Percentiles rank a stretch among this genome's conserved stretches.
These are phyloP conservation scores for Orbilia quercus DNA, from an alignment of 2,329 filamentous ascomycete species.

Conservation along the genomic window DNA sequence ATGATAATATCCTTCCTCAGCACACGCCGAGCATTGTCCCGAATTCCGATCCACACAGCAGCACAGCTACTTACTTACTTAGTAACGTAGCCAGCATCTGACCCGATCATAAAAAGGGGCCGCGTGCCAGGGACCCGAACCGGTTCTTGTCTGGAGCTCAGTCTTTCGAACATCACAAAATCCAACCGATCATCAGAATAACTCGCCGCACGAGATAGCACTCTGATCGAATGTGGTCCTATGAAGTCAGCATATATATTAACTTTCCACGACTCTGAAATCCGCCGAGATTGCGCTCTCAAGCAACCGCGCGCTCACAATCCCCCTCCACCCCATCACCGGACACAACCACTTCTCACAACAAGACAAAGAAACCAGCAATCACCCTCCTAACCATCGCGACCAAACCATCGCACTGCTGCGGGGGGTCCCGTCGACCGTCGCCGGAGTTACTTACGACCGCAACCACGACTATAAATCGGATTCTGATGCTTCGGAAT, in stretches of 20 bases:
- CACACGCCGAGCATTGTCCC: constrained; percentile 48
- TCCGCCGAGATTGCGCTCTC: constrained; percentile 52
- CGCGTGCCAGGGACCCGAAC: too few species aligned
- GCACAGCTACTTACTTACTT: not conserved
- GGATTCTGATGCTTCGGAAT: constrained; percentile 73
- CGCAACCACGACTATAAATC: constrained; percentile 66
- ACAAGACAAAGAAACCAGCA: constrained; percentile 62
- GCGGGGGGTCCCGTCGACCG: constrained; percentile 63
- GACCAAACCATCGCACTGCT: constrained; percentile 67
- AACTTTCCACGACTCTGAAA: constrained; percentile 1
- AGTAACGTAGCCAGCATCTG: too few species aligned
- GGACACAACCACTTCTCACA: constrained; percentile 61
- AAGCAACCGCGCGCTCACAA: constrained; percentile 22
- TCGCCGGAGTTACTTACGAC: constrained; percentile 52
- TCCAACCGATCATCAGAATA: too few species aligned
- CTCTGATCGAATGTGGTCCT: too few species aligned
- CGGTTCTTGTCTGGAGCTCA: constrained; percentile 1
- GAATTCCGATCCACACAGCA: constrained; percentile 24
- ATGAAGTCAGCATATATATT: too few species aligned
- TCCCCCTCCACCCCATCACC: constrained; percentile 59
- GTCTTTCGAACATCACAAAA: too few species aligned
- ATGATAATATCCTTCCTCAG: too few species aligned
- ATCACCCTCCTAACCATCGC: constrained; percentile 63
- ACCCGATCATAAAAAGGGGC: constrained; percentile 12
- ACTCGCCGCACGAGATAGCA: too few species aligned